Base-by-base conservation (phyloP, 192 early-diverging fungal genomes). In the Entomortierella beljakovae region DNA sequence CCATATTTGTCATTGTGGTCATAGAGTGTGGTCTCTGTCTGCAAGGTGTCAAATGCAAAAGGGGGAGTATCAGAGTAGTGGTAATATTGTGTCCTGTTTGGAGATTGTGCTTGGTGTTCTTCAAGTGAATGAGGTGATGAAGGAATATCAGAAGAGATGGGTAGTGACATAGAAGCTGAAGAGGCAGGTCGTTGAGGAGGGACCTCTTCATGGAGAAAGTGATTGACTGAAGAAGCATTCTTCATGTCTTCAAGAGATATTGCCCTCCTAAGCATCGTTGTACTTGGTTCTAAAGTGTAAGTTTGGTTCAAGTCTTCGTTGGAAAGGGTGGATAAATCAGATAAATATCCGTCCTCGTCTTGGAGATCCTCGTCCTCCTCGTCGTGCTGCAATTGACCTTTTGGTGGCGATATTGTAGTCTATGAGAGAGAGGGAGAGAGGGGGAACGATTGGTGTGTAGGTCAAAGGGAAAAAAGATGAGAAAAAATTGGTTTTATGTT, bases 311-410 rank as follows among this genome's bases (percentile, higher is more conserved):
- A 25, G 18, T 63, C 52, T 23, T 64, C 66, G 51, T 70, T 58
- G 20, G 75, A 70, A 13, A 60, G 34, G 23, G 61, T 79, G 1
- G 75, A 79, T 3, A 79, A 48, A 31, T 77, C 73, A 2, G 73
- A 77, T 38, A 77, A 59, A 16, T 77, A 77, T 18, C 73, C 73
- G 57, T 76, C 59, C 6, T 74, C 64, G 50, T 64, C 48, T 3
- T 73, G 55, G 25, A 59, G 15, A 6, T 52, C 63, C 11, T 61
- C 56, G 1, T 64, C 61, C 22, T 58, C 43, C 15, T 71, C 67
- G 15, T 58, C 56, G 0, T 68, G 58, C 8, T 35, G 53, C 46
- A 53, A 53, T 51, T 29, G 67, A 42, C 53, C 37, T 38, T 51
- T 48, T 20, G 68, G 53, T 35, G 51, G 53, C 3, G 40, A 56